These are phyloP conservation scores for Asclepias syriaca DNA, from an alignment of 257 asterid species.

Conservation along the genomic window DNA sequence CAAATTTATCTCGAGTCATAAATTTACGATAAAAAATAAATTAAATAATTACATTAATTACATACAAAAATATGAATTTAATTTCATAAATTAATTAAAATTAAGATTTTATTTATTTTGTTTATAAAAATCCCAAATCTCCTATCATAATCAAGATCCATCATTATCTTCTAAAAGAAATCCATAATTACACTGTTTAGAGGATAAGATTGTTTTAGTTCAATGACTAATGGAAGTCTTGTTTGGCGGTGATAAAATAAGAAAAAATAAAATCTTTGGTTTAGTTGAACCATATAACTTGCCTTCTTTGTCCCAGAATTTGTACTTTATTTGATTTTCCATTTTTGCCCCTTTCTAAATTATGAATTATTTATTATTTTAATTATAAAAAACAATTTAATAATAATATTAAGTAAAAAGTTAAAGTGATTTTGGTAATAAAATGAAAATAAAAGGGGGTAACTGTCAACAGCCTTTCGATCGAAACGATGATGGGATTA, in stretches of 20 bases:
- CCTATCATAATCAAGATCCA: conserved; percentile 19
- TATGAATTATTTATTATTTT: neutral
- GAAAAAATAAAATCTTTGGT: neutral
- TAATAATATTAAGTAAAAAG: too few relatives aligned
- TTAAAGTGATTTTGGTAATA: conserved; percentile 13
- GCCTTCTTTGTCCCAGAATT: neutral
- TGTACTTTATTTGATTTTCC: neutral
- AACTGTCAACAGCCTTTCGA: neutral
- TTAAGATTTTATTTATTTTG: too few relatives aligned
- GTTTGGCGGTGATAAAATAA: conserved; percentile 6
- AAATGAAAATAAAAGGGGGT: neutral
- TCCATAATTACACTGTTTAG: conserved; percentile 16
- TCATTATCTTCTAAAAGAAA: neutral
- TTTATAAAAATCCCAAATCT: conserved; percentile 22
- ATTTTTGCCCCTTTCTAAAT: neutral
- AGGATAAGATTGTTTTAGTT: conserved; percentile 28
- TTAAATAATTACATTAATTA: too few relatives aligned
- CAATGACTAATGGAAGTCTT: conserved; percentile 11
- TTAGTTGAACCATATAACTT: conserved; percentile 14
- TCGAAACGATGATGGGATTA: conserved; percentile 4
- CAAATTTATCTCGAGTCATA: too few relatives aligned
- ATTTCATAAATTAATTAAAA: neutral
- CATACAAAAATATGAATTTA: too few relatives aligned
- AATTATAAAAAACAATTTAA: too few relatives aligned
- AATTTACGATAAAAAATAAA: too few relatives aligned